These are phyloP conservation scores for Lindgomyces ingoldianus DNA, from an alignment of 495 filamentous ascomycete species.

Conservation along the genomic window DNA sequence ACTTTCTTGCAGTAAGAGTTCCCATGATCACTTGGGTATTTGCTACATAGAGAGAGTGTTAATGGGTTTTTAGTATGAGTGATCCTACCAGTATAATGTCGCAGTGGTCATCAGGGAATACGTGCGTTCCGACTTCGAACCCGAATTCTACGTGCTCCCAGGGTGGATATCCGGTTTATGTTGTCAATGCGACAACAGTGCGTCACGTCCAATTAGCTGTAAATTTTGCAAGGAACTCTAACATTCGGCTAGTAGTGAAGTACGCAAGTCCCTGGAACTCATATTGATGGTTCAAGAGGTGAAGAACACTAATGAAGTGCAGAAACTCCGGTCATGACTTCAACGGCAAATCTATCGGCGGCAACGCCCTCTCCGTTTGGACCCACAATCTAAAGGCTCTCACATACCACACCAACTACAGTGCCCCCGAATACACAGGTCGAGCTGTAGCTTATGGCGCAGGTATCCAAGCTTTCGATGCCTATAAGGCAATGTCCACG, in stretches of 20 bases:
- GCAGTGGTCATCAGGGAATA: constrained; percentile 21
- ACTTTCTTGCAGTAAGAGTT: constrained; percentile 19
- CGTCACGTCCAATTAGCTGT: constrained; percentile 30
- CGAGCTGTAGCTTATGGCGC: constrained; percentile 22
- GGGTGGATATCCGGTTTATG: constrained; percentile 30
- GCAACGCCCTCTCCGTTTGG: constrained; percentile 51
- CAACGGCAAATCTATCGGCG: constrained; percentile 53
- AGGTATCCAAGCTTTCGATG: constrained; percentile 17
- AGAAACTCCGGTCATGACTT: constrained; percentile 58
- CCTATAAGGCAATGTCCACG: neutral
- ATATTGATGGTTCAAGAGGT: neutral
- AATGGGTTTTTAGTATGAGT: constrained; percentile 2
- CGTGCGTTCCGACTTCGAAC: constrained; percentile 20
- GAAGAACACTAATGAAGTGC: neutral
- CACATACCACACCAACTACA: constrained; percentile 43
- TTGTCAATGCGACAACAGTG: constrained; percentile 27
- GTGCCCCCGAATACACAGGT: constrained; percentile 25
- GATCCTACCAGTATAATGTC: constrained; percentile 23
- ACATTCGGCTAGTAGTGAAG: constrained; percentile 33
- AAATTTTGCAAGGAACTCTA: constrained; percentile 32
- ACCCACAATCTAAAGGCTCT: constrained; percentile 52
- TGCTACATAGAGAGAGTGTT: neutral
- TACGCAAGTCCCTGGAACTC: neutral
- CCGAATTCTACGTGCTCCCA: constrained; percentile 23
- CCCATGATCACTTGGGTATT: neutral